A percentile compares a stretch with the other conserved stretches of the same genome.
phyloP scores from a whole-genome alignment of 495 filamentous ascomycete species.

The Xylaria telfairii region DNA sequence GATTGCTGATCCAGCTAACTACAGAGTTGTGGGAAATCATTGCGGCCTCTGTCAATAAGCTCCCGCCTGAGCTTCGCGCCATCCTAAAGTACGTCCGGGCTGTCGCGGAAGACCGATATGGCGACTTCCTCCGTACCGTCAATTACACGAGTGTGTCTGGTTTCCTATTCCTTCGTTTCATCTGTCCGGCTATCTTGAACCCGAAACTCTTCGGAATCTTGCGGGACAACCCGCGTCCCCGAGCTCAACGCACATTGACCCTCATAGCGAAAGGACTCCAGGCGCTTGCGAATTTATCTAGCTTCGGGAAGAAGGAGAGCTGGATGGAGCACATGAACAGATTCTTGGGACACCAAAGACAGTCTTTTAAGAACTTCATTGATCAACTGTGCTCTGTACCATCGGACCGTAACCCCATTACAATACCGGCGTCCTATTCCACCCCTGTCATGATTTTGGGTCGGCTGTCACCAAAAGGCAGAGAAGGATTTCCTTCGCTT shows the following conservation, averaged over 20 bases:
- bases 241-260: slow-evolving; percentile 88
- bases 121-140: slow-evolving; percentile 92
- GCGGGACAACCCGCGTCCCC: slow-evolving; percentile 81
- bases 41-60: slow-evolving; percentile 68
- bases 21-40: slow-evolving; percentile 87
- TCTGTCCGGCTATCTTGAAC: slow-evolving; percentile 94
- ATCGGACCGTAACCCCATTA: slow-evolving; percentile 64
- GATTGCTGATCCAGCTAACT: slow-evolving; percentile 74
- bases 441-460: slow-evolving; percentile 91
- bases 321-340: slow-evolving; percentile 99
- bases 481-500: slow-evolving; percentile 93
- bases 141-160: slow-evolving; percentile 95
- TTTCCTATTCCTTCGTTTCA: slow-evolving; percentile 94
- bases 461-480: slow-evolving; percentile 77
- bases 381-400: slow-evolving; percentile 86
- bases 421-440: slow-evolving; percentile 84
- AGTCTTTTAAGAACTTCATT: slow-evolving; percentile 85
- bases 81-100: slow-evolving; percentile 92
- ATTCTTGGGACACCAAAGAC: slow-evolving; percentile 66
- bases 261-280: slow-evolving; percentile 96
- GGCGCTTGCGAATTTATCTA: slow-evolving; percentile 90
- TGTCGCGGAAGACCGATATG: slow-evolving; percentile 95
- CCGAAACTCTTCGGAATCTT: slow-evolving; percentile 95
- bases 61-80: slow-evolving; percentile 83
- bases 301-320: slow-evolving; percentile 90